Evolutionary conservation across 2,329 filamentous ascomycete genomes (phyloP).

Genomic region (Diaporthe citri): DNA sequence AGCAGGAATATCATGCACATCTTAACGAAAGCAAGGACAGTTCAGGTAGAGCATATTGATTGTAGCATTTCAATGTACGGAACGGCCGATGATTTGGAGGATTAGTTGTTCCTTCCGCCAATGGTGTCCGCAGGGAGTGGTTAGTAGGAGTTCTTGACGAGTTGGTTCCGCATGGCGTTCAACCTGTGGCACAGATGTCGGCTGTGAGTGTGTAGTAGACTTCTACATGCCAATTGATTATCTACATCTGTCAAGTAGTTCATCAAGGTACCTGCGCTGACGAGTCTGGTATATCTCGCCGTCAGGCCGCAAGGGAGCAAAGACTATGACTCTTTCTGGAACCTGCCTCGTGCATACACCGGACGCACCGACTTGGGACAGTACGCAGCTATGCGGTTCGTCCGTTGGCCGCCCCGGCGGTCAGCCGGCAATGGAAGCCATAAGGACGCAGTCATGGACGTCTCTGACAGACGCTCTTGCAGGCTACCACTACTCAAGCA

Average conservation of each 20-base stretch:
- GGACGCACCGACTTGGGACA: background rate
- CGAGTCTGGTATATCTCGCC: background rate
- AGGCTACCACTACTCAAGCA: slow-evolving; percentile 4
- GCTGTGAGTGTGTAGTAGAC: background rate
- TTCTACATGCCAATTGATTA: background rate
- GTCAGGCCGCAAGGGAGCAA: background rate
- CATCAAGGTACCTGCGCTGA: background rate
- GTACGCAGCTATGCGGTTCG: background rate
- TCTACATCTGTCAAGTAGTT: background rate
- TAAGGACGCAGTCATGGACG: background rate
- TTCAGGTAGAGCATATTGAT: background rate
- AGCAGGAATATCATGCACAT: background rate
- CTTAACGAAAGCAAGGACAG: background rate
- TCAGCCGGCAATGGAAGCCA: background rate
- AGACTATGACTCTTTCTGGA: background rate
- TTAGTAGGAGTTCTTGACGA: background rate
- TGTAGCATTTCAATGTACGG: background rate
- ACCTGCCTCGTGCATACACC: background rate
- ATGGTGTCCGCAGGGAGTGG: no score
- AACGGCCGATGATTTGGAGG: background rate
- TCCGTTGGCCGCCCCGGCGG: background rate
- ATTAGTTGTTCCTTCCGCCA: background rate
- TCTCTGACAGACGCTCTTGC: background rate
- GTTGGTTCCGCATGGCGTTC: no score
- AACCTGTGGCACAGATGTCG: background rate